phyloP scores from a whole-genome alignment of 2,329 filamentous ascomycete species.

The Aspergillus neoniger region DNA sequence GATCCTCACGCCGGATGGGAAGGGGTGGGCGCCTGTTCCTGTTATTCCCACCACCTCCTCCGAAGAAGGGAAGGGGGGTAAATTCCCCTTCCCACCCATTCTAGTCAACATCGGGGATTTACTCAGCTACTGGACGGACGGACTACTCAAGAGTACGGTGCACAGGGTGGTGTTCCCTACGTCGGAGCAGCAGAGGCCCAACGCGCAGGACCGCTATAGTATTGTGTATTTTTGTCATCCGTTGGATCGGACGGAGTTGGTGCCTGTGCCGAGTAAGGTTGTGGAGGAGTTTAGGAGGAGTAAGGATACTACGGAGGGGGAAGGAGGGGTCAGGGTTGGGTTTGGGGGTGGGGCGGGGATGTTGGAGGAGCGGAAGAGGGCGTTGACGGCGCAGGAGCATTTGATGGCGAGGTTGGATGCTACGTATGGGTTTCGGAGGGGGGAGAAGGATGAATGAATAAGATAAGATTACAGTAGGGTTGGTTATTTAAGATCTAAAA shows the following conservation, averaged over 20 bases:
- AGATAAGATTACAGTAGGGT: no score
- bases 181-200: constrained; percentile 41
- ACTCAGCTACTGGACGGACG: constrained; percentile 85
- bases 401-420: constrained; percentile 58
- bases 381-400: constrained; percentile 62
- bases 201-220: constrained; percentile 55
- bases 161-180: constrained; percentile 79
- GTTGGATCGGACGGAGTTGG: constrained; percentile 55
- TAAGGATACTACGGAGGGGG: constrained; percentile 27
- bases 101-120: constrained; percentile 71
- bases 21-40: constrained; percentile 64
- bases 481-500: no score
- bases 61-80: neutral
- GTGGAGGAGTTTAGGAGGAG: constrained; percentile 46
- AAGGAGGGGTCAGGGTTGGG: constrained; percentile 39
- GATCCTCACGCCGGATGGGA: constrained; percentile 62
- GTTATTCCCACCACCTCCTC: constrained; percentile 42
- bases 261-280: constrained; percentile 56
- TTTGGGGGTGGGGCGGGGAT: constrained; percentile 44
- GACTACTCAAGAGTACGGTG: constrained; percentile 81
- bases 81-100: constrained; percentile 67
- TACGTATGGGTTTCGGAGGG: constrained; percentile 54
- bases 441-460: constrained; percentile 12
- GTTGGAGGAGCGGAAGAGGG: constrained; percentile 34
- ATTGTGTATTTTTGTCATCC: constrained; percentile 67